Base-by-base conservation (phyloP, 495 filamentous ascomycete species). In the Aspergillus baeticus region DNA sequence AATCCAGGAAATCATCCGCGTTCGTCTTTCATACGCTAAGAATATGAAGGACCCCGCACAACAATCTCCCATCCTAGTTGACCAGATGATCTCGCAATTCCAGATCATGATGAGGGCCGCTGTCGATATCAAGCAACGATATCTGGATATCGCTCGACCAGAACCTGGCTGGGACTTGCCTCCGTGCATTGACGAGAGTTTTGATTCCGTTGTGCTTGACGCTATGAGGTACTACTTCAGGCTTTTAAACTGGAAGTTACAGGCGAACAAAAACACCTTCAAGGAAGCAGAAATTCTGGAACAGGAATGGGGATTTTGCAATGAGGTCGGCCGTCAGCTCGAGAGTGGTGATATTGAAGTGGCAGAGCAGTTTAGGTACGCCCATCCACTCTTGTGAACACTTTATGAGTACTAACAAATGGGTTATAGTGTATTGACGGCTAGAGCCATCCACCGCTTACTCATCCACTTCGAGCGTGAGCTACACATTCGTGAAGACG, bases 261-360 rank as follows among this genome's bases (percentile, higher is more conserved):
- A 91, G 65, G 90, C 91, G 41, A 98, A 97, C 74, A 97, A 96
- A 68, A 98, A 98, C 71, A 96, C 94, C 0, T 98, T 98, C 81
- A 98, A 98, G 67, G 94, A 98, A 64, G 94, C 94, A 11, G 94
- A 98, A 71, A 90, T 98, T 58, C 74, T 98, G 29, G 93, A 96
- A 65, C 92, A 96, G 62, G 94, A 98, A 69, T 98, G 94, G 93
- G 88, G 87, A 22, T 98, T 96, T 59, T 92, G 88, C 1, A 97
- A 97, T 63, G 87, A 91, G 53, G 88, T 98, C 55, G 94, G 92
- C 11, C 82, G 87, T 20, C 88, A 91, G 62, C 80, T 98, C 35
- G 86, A 93, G 46, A 90, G 90, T 37, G 94, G 95, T 51, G 92
- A 98, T 72, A 87, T 97, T 23, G 91, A 98, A 74, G 95, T 98